phyloP scores from a whole-genome alignment of 208 protist species.

The Zelonia costaricensis region DNA sequence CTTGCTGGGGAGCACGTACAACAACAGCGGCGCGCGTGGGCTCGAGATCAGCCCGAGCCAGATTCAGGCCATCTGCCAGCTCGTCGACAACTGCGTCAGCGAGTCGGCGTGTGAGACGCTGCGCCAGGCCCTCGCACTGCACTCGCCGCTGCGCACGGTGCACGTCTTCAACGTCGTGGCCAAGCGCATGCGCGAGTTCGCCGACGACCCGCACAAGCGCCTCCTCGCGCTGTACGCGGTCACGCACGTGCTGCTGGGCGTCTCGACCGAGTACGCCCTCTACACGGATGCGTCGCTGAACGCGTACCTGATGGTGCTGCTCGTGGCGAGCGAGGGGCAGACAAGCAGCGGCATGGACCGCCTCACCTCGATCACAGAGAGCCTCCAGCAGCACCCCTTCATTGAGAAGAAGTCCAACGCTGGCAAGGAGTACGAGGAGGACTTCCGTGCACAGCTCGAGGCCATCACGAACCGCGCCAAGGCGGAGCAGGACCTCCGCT shows the following conservation, averaged over 20 bases:
- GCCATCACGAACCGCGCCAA: slow-evolving; percentile 62
- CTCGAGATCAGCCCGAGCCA: slow-evolving; percentile 67
- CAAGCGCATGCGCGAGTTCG: slow-evolving; percentile 80
- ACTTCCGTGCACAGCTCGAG: slow-evolving; percentile 65
- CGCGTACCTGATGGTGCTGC: slow-evolving; percentile 80
- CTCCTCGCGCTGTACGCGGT: slow-evolving; percentile 76
- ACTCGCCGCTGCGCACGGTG: slow-evolving; percentile 59
- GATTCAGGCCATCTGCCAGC: slow-evolving; percentile 66
- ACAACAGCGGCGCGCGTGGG: slow-evolving; percentile 59
- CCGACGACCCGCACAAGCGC: slow-evolving; percentile 83
- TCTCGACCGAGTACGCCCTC: slow-evolving; percentile 39
- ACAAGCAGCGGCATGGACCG: slow-evolving; percentile 69
- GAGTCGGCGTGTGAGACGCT: slow-evolving; percentile 53
- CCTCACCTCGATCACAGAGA: slow-evolving; percentile 71
- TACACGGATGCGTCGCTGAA: slow-evolving; percentile 69
- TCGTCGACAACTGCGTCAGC: slow-evolving; percentile 74
- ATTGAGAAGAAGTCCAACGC: slow-evolving; percentile 59
- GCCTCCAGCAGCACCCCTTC: slow-evolving; percentile 61
- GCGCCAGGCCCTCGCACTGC: slow-evolving; percentile 58
- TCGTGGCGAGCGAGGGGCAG: slow-evolving; percentile 68
- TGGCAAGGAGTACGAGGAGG: slow-evolving; percentile 46
- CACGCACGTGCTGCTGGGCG: slow-evolving; percentile 70
- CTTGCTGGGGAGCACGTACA: slow-evolving; percentile 70
- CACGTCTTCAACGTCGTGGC: slow-evolving; percentile 83
- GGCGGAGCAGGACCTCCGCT: slow-evolving; percentile 75